phyloP scores from a whole-genome alignment of 2,329 filamentous ascomycete genomes.

The Colletotrichum cereale region DNA sequence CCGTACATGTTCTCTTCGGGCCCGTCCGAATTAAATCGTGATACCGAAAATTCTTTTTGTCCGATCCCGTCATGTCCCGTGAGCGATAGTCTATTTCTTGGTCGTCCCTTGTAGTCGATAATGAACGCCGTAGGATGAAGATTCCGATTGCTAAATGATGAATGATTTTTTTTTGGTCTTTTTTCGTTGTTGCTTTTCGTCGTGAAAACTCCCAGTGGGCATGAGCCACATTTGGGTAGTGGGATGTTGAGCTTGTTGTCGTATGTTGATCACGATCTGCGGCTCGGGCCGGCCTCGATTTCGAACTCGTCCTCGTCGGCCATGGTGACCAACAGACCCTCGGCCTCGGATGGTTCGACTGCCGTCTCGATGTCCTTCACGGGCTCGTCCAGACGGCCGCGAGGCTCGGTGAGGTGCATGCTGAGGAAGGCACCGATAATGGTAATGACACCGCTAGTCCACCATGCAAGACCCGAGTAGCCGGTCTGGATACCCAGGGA shows the following conservation, averaged over 20 bases:
- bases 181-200: neutral
- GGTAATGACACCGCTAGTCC: slow-evolving; percentile 85
- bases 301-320: slow-evolving; percentile 26
- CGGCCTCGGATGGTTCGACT: slow-evolving; percentile 42
- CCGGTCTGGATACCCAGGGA: slow-evolving; percentile 82
- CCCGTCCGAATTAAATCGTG: slow-evolving; percentile 31
- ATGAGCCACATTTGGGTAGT: slow-evolving; percentile 6
- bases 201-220: slow-evolving; percentile 8
- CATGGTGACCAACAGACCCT: slow-evolving; percentile 24
- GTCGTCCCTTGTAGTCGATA: slow-evolving; percentile 42
- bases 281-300: slow-evolving; percentile 30
- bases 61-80: slow-evolving; percentile 34
- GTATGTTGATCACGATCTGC: slow-evolving; percentile 11
- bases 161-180: neutral
- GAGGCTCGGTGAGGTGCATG: slow-evolving; percentile 78
- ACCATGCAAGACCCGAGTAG: slow-evolving; percentile 93
- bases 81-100: slow-evolving; percentile 39
- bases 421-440: slow-evolving; percentile 80
- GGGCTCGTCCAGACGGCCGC: slow-evolving; percentile 57
- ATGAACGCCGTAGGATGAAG: slow-evolving; percentile 37
- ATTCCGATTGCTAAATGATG: slow-evolving; percentile 26
- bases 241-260: neutral
- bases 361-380: slow-evolving; percentile 56
- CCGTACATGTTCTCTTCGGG: slow-evolving; percentile 15
- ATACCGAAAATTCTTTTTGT: slow-evolving; percentile 18